phyloP scores from a whole-genome alignment of 2,329 filamentous ascomycete genomes.

The Pseudogymnoascus sp. region DNA sequence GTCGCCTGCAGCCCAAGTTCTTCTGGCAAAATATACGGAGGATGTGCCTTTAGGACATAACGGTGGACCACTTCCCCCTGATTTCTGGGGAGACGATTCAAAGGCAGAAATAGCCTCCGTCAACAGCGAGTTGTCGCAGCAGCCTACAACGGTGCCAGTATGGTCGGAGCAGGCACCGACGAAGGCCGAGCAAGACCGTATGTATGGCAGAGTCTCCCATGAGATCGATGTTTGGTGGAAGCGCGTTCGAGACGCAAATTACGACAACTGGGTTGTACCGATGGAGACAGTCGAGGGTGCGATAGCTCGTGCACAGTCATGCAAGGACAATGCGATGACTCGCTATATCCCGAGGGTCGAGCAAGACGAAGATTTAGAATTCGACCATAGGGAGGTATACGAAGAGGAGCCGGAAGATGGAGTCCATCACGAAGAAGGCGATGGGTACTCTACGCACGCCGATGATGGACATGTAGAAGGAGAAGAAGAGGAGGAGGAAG shows the following conservation, averaged over 20 bases:
- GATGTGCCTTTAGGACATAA: slow-evolving; percentile 27
- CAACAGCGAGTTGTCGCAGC: slow-evolving; percentile 2
- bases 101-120: background rate
- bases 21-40: slow-evolving; percentile 45
- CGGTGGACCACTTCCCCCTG: slow-evolving; percentile 22
- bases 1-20: slow-evolving; percentile 45
- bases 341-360: slow-evolving; percentile 30
- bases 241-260: slow-evolving; percentile 50
- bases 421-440: slow-evolving; percentile 38
- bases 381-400: slow-evolving; percentile 31
- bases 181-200: slow-evolving; percentile 48
- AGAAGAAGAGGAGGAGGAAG: slow-evolving; percentile 58
- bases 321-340: slow-evolving; percentile 50
- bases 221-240: slow-evolving; percentile 61
- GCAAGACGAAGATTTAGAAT: slow-evolving; percentile 11
- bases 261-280: slow-evolving; percentile 46
- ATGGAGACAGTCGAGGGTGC: slow-evolving; percentile 55
- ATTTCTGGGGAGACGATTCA: slow-evolving; percentile 2
- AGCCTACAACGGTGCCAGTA: slow-evolving; percentile 16
- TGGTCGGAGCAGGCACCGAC: slow-evolving; percentile 29
- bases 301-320: slow-evolving; percentile 46
- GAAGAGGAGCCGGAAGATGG: slow-evolving; percentile 39
- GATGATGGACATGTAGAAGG: slow-evolving; percentile 40
- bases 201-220: slow-evolving; percentile 52
- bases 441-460: slow-evolving; percentile 32